phyloP scores from a whole-genome alignment of 495 filamentous ascomycete genomes.

The Terfezia boudieri region DNA sequence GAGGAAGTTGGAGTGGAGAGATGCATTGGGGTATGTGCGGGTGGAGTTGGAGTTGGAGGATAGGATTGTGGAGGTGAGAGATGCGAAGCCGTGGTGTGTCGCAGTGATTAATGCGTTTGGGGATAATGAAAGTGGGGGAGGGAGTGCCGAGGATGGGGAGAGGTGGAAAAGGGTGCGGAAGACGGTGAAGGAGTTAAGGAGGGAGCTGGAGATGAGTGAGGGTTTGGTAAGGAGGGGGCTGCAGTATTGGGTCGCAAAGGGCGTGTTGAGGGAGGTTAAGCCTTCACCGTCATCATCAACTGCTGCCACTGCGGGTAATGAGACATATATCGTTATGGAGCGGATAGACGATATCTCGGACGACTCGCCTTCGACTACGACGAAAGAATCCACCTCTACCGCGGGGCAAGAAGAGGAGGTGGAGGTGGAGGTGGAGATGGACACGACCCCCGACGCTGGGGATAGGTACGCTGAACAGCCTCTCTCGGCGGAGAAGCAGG shows the following conservation, averaged over 20 bases:
- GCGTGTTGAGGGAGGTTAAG: constrained; percentile 40
- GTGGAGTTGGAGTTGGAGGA: constrained; percentile 70
- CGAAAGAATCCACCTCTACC: background rate
- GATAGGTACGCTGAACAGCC: constrained; percentile 29
- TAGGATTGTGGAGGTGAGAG: constrained; percentile 39
- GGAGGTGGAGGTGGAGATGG: constrained; percentile 15
- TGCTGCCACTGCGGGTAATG: background rate
- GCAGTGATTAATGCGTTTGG: constrained; percentile 77
- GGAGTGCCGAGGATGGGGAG: constrained; percentile 1
- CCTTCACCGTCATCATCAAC: background rate
- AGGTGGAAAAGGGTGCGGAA: constrained; percentile 11
- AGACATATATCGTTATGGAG: background rate
- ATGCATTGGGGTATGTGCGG: constrained; percentile 54
- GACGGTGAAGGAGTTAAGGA: constrained; percentile 39
- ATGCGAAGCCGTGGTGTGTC: constrained; percentile 73
- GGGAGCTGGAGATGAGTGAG: constrained; percentile 51
- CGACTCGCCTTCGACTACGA: background rate
- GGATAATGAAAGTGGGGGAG: constrained; percentile 19
- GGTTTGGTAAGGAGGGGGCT: constrained; percentile 54
- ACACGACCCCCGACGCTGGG: constrained; percentile 18
- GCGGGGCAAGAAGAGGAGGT: constrained; percentile 30
- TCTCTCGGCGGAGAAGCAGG: constrained; percentile 45
- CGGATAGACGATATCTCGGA: background rate
- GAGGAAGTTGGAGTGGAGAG: constrained; percentile 73
- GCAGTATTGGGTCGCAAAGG: constrained; percentile 62